Evolutionary conservation across 208 protist species (phyloP).

Genomic region (Pavlovales sp.): DNA sequence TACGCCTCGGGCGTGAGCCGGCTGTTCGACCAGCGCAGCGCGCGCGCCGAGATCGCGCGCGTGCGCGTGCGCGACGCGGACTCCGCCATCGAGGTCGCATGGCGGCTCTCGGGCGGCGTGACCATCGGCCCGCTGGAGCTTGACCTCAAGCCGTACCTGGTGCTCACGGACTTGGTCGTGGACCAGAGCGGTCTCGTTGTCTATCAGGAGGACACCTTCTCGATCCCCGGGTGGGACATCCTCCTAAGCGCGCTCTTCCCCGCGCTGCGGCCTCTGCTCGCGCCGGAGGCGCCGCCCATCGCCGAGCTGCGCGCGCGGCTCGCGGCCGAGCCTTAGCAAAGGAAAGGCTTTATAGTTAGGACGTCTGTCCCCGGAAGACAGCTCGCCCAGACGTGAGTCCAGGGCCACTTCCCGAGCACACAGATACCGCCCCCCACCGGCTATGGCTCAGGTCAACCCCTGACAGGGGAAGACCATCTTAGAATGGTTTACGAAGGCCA

Average conservation of each 20-base stretch:
- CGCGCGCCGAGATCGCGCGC: not conserved
- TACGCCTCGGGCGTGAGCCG: not conserved
- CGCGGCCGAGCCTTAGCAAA: not conserved
- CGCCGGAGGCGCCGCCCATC: not conserved
- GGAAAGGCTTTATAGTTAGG: too few relatives aligned
- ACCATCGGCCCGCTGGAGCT: not conserved
- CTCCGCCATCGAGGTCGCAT: not conserved
- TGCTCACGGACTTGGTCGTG: not conserved
- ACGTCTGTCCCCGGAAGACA: too few relatives aligned
- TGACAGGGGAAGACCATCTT: too few relatives aligned
- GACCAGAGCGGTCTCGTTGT: not conserved
- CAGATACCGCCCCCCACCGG: too few relatives aligned
- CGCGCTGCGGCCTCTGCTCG: not conserved
- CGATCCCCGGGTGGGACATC: slow-evolving; percentile 4
- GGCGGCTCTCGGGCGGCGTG: not conserved
- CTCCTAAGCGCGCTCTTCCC: not conserved
- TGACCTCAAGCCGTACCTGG: not conserved
- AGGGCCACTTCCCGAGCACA: too few relatives aligned
- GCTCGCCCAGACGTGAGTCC: too few relatives aligned
- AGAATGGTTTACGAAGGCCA: too few relatives aligned
- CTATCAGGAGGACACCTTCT: slow-evolving; percentile 16
- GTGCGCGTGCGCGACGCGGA: too few relatives aligned
- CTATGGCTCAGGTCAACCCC: too few relatives aligned
- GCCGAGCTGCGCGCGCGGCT: not conserved
- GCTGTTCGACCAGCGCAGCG: not conserved